Base-by-base conservation (phyloP, 1,139 yeast genomes). In the Cylindricascospora bacillispora region DNA sequence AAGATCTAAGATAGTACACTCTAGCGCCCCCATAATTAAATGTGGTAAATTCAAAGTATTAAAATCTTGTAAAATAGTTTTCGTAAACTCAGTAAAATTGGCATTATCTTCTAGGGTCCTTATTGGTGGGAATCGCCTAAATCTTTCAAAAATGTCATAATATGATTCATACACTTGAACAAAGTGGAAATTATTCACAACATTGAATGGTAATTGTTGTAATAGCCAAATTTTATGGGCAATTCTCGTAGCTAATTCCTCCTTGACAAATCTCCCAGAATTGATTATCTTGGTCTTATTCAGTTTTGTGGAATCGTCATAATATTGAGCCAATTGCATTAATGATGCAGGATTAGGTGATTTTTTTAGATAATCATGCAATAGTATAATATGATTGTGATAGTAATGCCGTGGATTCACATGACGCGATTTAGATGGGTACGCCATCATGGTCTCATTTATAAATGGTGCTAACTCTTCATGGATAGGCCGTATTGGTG, bases 21-120 rank as follows among this genome's bases (percentile, higher is more conserved):
- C 95, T 34, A 85, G 61, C 1, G 93, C 85, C 2, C 95, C 97
- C 86, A 83, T 81, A 65, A 86, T 79, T 38, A 86, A 62, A 49
- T 85, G 89, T 1, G 95, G 89, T 36, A 86, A 63, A 42, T 83
- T 81, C 35, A 76, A 62, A 28, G 82, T 64, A 56, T 86, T 94
- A 44, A 73, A 78, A 52, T 79, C 86, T 13, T 65, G 63, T 41
- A 86, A 59, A 39, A 85, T 67, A 18, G 65, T 60, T 20, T 70
- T 65, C 34, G 85, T 60, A 25, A 72, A 65, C 21, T 60, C 59
- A 48, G 93, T 78, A 50, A 86, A 85, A 42, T 59, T 56, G 22
- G 71, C 75, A 49, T 86, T 86, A 33, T 83, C 93, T 26, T 76
- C 73, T 29, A 83, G 53, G 1, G 76, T 70, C 17, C 65, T 62